These are phyloP conservation scores for Penicillium nucicola DNA, from an alignment of 495 filamentous ascomycete species.

Conservation along the genomic window DNA sequence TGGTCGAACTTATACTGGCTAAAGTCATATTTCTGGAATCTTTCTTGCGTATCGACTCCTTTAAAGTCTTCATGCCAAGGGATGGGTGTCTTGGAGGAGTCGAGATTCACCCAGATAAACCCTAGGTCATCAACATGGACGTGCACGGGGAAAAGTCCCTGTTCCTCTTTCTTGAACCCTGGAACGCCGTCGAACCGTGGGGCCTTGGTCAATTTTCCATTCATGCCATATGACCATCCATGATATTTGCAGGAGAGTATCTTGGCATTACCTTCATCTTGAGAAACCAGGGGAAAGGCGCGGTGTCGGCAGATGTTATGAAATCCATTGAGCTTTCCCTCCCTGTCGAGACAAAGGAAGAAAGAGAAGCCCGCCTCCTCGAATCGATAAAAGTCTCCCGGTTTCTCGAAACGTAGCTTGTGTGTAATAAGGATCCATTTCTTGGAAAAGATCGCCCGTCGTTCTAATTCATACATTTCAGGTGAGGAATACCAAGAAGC, in stretches of 20 bases:
- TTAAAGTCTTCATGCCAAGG: slow-evolving; percentile 47
- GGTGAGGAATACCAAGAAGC: slow-evolving; percentile 47
- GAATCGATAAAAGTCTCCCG: slow-evolving; percentile 47
- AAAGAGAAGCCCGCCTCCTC: slow-evolving; percentile 48
- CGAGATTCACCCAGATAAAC: slow-evolving; percentile 52
- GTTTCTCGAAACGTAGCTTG: slow-evolving; percentile 38
- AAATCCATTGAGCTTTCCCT: slow-evolving; percentile 49
- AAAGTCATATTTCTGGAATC: slow-evolving; percentile 42
- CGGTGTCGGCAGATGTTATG: slow-evolving; percentile 58
- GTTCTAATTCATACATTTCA: slow-evolving; percentile 50
- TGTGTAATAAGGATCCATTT: slow-evolving; percentile 52
- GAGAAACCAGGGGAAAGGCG: slow-evolving; percentile 51
- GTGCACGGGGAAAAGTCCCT: slow-evolving; percentile 43
- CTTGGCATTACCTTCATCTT: slow-evolving; percentile 41
- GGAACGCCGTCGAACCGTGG: slow-evolving; percentile 51
- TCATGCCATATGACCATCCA: slow-evolving; percentile 57
- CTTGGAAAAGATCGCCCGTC: slow-evolving; percentile 49
- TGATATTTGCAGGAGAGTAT: slow-evolving; percentile 59
- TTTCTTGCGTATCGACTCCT: slow-evolving; percentile 38
- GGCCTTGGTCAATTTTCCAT: slow-evolving; percentile 56
- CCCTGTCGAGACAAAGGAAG: slow-evolving; percentile 41
- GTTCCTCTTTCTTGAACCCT: slow-evolving; percentile 51
- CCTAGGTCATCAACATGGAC: slow-evolving; percentile 45
- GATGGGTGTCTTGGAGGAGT: slow-evolving; percentile 37
- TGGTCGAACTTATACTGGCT: slow-evolving; percentile 50